phyloP scores from a whole-genome alignment of 805 yeast species.

The Priceomyces castillae region DNA sequence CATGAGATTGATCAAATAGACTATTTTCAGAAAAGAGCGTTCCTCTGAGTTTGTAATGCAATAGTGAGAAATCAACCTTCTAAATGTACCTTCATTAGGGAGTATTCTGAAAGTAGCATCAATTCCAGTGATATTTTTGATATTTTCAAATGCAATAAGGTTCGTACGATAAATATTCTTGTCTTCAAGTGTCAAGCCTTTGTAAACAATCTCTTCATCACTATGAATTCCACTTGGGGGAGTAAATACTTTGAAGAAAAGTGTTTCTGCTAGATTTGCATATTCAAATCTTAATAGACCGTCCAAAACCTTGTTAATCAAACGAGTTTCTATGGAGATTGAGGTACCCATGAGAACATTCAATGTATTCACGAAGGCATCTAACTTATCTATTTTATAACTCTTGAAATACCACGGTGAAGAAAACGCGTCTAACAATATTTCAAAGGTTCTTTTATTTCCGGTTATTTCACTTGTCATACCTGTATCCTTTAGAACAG shows the following conservation, averaged over 20 bases:
- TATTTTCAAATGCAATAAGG: slow-evolving; percentile 13
- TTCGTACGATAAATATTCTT: slow-evolving; percentile 13
- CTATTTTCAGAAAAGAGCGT: slow-evolving; percentile 11
- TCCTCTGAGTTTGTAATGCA: slow-evolving; percentile 9
- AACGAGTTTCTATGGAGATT: slow-evolving; percentile 14
- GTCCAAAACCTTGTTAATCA: slow-evolving; percentile 18
- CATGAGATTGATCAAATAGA: slow-evolving; percentile 15
- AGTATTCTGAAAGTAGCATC: slow-evolving; percentile 9
- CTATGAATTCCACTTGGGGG: neutral
- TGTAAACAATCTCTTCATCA: slow-evolving; percentile 15
- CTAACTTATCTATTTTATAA: slow-evolving; percentile 1
- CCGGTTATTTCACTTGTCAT: slow-evolving; percentile 7
- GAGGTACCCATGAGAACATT: slow-evolving; percentile 5
- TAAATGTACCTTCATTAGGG: slow-evolving; percentile 27
- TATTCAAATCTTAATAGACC: slow-evolving; percentile 12
- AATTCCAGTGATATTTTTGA: slow-evolving; percentile 14
- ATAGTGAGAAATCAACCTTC: slow-evolving; percentile 17
- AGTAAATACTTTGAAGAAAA: slow-evolving; percentile 8
- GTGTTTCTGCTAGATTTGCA: slow-evolving; percentile 10
- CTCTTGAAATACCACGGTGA: slow-evolving; percentile 1
- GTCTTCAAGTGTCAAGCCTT: slow-evolving; percentile 23
- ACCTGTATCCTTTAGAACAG: neutral
- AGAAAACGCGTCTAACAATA: slow-evolving; percentile 15
- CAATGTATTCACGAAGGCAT: slow-evolving; percentile 4
- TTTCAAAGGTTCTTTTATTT: slow-evolving; percentile 17